Evolutionary conservation across 352 stramenopile species (phyloP), one percentile per base, ranked within the genome.

Genomic region (Pythium myriotylum): DNA sequence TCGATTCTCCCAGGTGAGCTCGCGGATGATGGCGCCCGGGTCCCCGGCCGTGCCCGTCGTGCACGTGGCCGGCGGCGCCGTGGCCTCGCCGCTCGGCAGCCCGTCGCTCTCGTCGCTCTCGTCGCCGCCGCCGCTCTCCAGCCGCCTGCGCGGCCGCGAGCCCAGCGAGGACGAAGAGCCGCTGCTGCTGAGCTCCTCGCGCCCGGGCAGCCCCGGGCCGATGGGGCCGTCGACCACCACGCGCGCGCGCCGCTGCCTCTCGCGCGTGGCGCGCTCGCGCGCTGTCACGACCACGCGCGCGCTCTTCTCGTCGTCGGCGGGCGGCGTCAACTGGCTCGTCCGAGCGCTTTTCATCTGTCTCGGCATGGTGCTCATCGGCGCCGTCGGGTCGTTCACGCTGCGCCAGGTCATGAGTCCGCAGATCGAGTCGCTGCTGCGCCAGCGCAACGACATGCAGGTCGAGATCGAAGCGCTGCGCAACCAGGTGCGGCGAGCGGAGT

Each of bases 331-430:
- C 27, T 70, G 77, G 67, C 64, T 72, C 29, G 52, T 79, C 61
- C 74, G 75, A 24, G 76, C 72, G 23, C 58, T 89, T 26, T 79
- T 62, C 27, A 55, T 88, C 3, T 86, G 79, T 41, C 20, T 81
- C 40, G 74, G 65, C 26, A 76, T 88, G 73, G 66, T 91, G 40
- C 59, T 88, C 40, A 64, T 85, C 54, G 81, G 81, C 37, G 67
- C 68, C 39, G 79, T 87, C 41, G 82, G 80, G 23, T 88, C 80
- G 24, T 81, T 92, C 50, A 81, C 82, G 27, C 73, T 92, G 32
- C 82, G 83, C 23, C 82, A 92, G 62, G 81, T 90, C 71, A 81
- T 89, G 67, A 89, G 78, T 59, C 82, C 82, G 9, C 76, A 92
- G 68, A 89, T 89, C 49, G 80, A 89, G 51, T 76, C 77, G 57